Percentiles rank a stretch among this genome's conserved stretches.
phyloP scores from a whole-genome alignment of 208 protist genomes.

The Trypanosoma melophagium region DNA sequence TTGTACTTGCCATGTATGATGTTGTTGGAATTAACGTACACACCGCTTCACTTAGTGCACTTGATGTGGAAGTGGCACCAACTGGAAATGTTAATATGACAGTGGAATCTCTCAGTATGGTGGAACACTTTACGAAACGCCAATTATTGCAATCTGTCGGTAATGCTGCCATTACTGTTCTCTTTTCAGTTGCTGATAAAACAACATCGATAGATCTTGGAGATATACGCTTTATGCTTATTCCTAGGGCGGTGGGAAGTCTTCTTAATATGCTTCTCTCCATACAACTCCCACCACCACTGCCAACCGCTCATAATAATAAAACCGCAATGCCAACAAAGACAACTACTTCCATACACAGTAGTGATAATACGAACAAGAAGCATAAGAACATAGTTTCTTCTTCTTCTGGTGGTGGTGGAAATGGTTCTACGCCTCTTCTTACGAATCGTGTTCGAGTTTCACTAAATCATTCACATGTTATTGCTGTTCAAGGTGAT shows the following conservation, averaged over 20 bases:
- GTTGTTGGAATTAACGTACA: constrained; percentile 60
- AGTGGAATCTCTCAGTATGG: constrained; percentile 41
- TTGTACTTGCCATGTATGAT: constrained; percentile 65
- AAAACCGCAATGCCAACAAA: background rate
- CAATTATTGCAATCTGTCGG: constrained; percentile 45
- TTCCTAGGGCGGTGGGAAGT: constrained; percentile 62
- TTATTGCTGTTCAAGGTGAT: constrained; percentile 38
- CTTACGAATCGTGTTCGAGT: constrained; percentile 4
- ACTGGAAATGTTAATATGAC: constrained; percentile 41
- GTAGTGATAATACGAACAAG: background rate
- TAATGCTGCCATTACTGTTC: constrained; percentile 21
- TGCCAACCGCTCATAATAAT: background rate
- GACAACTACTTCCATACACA: background rate
- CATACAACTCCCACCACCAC: constrained; percentile 44
- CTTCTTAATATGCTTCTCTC: constrained; percentile 76
- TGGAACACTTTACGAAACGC: constrained; percentile 67
- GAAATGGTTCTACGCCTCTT: background rate
- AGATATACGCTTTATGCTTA: constrained; percentile 51
- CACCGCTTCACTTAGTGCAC: constrained; percentile 42
- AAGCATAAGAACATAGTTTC: background rate
- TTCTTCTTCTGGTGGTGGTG: background rate
- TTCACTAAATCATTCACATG: constrained; percentile 8
- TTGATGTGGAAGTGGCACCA: constrained; percentile 37
- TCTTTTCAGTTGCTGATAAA: constrained; percentile 33
- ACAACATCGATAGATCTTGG: constrained; percentile 33